Conservation (phyloP, 345 rosid species). For the Syzygium aromaticum region DNA sequence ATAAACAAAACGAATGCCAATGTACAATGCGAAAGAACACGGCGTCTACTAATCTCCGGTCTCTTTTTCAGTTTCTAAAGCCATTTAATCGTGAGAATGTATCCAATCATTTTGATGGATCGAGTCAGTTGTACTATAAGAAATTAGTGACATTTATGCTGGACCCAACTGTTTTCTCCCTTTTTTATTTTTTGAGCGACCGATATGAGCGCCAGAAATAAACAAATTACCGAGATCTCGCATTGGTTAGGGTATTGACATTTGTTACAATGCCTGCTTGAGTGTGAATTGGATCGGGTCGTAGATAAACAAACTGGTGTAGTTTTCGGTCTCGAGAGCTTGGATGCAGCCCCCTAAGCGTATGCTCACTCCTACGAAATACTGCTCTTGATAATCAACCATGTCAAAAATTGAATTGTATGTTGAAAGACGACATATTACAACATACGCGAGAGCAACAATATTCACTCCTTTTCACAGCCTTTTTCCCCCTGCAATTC, state of each 20-base stretch:
- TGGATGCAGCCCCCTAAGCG: background rate
- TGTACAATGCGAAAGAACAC: background rate
- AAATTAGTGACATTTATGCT: background rate
- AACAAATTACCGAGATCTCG: background rate
- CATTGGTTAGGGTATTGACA: background rate
- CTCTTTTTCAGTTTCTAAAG: background rate
- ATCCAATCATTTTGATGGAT: background rate
- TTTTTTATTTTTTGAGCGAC: background rate
- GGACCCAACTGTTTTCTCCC: background rate
- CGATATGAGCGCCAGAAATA: background rate
- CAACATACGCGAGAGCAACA: background rate
- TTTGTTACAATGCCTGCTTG: background rate
- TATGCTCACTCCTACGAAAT: background rate
- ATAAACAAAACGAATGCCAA: background rate
- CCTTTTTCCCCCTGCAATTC: background rate
- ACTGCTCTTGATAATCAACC: background rate
- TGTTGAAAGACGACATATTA: background rate
- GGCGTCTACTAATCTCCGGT: background rate
- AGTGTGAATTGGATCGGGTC: background rate
- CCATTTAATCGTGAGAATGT: background rate
- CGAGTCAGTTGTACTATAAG: background rate
- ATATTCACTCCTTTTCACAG: background rate
- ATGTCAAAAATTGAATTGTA: background rate
- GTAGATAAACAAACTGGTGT: background rate
- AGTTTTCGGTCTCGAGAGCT: background rate